A percentile compares a stretch with the other conserved stretches of the same genome.
These are phyloP conservation scores for Jimgerdemannia lactiflua DNA, from an alignment of 192 early-diverging fungal species.

Conservation along the genomic window DNA sequence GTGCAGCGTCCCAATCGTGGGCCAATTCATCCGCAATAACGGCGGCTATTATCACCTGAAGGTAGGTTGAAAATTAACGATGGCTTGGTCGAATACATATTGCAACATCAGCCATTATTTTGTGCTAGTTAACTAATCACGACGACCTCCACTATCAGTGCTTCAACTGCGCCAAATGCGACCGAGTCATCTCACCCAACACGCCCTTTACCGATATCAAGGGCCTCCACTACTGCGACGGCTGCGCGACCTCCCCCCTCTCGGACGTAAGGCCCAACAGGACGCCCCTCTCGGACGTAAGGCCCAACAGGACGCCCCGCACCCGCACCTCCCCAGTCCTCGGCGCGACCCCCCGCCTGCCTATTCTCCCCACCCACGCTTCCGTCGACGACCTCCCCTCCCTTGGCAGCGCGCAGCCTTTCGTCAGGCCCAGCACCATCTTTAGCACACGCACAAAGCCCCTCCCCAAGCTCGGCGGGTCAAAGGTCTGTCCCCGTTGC, in stretches of 20 bases:
- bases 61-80: slow-evolving; percentile 6
- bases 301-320: slow-evolving; percentile 6
- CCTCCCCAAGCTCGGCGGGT: slow-evolving; percentile 44
- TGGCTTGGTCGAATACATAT: neutral
- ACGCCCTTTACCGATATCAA: slow-evolving; percentile 39
- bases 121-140: neutral
- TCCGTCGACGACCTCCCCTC: slow-evolving; percentile 8
- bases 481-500: slow-evolving; percentile 43
- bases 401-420: neutral
- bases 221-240: slow-evolving; percentile 38
- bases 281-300: slow-evolving; percentile 7
- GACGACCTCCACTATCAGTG: slow-evolving; percentile 27
- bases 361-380: neutral
- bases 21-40: slow-evolving; percentile 32
- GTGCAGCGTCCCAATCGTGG: slow-evolving; percentile 28
- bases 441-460: slow-evolving; percentile 35
- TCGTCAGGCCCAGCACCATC: slow-evolving; percentile 11
- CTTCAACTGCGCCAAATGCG: slow-evolving; percentile 35
- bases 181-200: slow-evolving; percentile 24
- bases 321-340: neutral
- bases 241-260: slow-evolving; percentile 28
- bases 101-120: neutral
- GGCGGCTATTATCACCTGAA: slow-evolving; percentile 24
- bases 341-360: slow-evolving; percentile 17
- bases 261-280: slow-evolving; percentile 10